Evolutionary conservation across 1,284 basidiomycete species (phyloP).

Genomic region (Trichosporon sp.): DNA sequence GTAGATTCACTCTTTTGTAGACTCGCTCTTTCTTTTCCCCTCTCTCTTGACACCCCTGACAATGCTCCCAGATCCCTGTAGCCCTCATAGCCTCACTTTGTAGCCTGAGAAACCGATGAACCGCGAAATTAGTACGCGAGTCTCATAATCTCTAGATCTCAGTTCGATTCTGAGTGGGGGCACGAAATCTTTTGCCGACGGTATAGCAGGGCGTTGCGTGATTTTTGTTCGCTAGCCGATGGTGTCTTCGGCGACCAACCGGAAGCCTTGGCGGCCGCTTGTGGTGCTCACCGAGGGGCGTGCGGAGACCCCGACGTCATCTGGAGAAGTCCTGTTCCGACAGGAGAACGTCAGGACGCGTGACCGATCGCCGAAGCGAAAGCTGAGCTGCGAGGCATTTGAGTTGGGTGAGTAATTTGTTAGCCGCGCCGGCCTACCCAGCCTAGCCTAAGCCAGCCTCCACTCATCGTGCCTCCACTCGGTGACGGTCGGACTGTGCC

Average conservation of each 20-base stretch:
- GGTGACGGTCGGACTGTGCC: background rate
- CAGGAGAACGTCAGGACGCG: background rate
- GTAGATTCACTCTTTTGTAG: no score
- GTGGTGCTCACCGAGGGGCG: background rate
- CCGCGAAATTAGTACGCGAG: background rate
- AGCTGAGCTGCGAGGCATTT: background rate
- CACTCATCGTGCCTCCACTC: background rate
- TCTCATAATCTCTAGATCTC: constrained; percentile 5
- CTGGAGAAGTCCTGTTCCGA: background rate
- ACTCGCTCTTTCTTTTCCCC: no score
- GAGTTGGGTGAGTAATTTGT: background rate
- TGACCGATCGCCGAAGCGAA: background rate
- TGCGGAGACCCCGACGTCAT: background rate
- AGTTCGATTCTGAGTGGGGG: constrained; percentile 4
- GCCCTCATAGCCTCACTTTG: no score
- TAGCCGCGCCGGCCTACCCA: background rate
- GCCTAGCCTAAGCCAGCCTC: background rate
- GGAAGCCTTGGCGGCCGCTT: background rate
- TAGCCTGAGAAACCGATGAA: no score
- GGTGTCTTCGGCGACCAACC: background rate
- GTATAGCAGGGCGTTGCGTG: background rate
- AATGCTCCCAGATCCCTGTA: no score
- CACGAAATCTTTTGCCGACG: background rate
- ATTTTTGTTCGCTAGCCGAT: background rate
- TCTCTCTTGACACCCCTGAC: no score